A percentile compares a stretch with the other conserved stretches of the same genome.
These are phyloP conservation scores for Coemansia sp. DNA, from an alignment of 192 early-diverging fungal genomes.

Conservation along the genomic window DNA sequence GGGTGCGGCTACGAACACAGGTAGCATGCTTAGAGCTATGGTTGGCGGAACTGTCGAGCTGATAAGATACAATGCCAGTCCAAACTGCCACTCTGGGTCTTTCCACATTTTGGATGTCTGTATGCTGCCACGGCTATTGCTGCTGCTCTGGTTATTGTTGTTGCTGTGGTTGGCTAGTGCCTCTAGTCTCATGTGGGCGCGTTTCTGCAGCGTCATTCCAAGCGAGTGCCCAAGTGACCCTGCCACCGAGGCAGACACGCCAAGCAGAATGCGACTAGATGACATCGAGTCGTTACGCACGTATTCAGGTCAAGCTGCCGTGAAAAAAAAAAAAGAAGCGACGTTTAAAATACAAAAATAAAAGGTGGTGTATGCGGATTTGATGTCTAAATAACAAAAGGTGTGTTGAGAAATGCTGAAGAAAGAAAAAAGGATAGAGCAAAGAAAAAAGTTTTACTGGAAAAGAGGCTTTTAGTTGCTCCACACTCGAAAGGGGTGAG, in stretches of 20 bases:
- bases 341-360: neutral
- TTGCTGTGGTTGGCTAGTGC: slow-evolving; percentile 11
- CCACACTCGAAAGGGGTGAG: neutral
- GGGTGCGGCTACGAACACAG: slow-evolving; percentile 76
- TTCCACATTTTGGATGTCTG: slow-evolving; percentile 22
- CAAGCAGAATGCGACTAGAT: slow-evolving; percentile 43
- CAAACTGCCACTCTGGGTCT: slow-evolving; percentile 67
- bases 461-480: slow-evolving; percentile 8
- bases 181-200: slow-evolving; percentile 62
- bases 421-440: slow-evolving; percentile 1
- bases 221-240: slow-evolving; percentile 74
- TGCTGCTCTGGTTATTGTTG: neutral
- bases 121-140: neutral
- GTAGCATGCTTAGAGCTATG: slow-evolving; percentile 74
- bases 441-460: neutral
- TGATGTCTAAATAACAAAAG: neutral
- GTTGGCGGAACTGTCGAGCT: slow-evolving; percentile 72
- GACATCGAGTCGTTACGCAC: slow-evolving; percentile 16
- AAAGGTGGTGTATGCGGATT: too few relatives aligned
- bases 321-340: neutral
- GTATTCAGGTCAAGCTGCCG: neutral
- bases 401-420: slow-evolving; percentile 2
- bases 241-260: slow-evolving; percentile 63
- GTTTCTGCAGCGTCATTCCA: slow-evolving; percentile 74
- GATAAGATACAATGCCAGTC: slow-evolving; percentile 66